Evolutionary conservation across 1,139 yeast genomes (phyloP).

Genomic region (Meyerozyma guilliermondii): DNA sequence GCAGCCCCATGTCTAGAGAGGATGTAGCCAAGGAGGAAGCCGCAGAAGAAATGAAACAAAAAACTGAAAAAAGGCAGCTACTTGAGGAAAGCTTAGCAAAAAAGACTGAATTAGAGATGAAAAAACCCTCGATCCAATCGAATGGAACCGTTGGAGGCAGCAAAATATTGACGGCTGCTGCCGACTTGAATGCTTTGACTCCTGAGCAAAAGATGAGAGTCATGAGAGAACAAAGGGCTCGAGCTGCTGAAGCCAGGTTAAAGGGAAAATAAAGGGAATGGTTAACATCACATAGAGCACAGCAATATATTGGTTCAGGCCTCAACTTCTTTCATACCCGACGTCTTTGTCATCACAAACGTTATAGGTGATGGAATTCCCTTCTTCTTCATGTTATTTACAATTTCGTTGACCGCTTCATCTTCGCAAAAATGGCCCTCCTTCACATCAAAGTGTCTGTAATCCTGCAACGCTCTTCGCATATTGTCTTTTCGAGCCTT

Average conservation of each 20-base stretch:
- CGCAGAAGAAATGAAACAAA: slow-evolving; percentile 26
- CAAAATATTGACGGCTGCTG: slow-evolving; percentile 10
- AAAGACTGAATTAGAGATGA: slow-evolving; percentile 34
- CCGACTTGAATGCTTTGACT: slow-evolving; percentile 31
- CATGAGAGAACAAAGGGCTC: slow-evolving; percentile 91
- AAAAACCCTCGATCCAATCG: slow-evolving; percentile 27
- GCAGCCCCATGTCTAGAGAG: slow-evolving; percentile 58
- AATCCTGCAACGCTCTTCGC: slow-evolving; percentile 54
- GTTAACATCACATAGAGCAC: not conserved
- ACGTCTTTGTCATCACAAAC: slow-evolving; percentile 13
- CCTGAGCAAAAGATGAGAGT: slow-evolving; percentile 72
- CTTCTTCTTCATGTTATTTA: slow-evolving; percentile 6
- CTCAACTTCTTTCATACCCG: slow-evolving; percentile 3
- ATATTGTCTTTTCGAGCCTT: slow-evolving; percentile 35
- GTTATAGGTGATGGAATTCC: slow-evolving; percentile 9
- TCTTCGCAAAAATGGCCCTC: slow-evolving; percentile 14
- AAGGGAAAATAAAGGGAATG: slow-evolving; percentile 10
- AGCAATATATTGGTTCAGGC: not conserved
- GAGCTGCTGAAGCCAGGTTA: slow-evolving; percentile 93
- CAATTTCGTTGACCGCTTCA: slow-evolving; percentile 11
- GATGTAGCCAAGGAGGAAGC: slow-evolving; percentile 47
- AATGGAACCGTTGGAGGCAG: slow-evolving; percentile 25
- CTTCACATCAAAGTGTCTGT: slow-evolving; percentile 54
- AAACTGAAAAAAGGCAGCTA: slow-evolving; percentile 30
- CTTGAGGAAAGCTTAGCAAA: slow-evolving; percentile 39